Conservation (phyloP, 768 basidiomycete species). For the Leucocoprinus leucothites region DNA sequence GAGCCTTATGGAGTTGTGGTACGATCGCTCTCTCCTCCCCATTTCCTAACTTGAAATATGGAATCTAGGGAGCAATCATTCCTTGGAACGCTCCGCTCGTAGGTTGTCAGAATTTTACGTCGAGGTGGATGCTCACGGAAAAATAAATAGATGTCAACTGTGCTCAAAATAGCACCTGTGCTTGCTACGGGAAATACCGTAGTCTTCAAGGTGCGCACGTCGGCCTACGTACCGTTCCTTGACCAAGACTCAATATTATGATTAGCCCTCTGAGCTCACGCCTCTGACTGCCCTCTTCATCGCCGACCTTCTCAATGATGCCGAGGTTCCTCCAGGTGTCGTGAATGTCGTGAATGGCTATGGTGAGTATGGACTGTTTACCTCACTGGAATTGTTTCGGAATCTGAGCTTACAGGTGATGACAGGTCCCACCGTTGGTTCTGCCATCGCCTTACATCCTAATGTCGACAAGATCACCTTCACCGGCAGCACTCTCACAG, state of each 20-base stretch:
- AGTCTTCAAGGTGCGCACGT: background rate
- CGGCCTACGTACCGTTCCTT: no score
- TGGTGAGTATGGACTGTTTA: conserved; percentile 28
- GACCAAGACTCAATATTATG: background rate
- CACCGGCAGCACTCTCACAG: conserved; percentile 73
- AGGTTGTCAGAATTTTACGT: background rate
- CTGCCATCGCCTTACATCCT: conserved; percentile 66
- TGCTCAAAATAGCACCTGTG: conserved; percentile 65
- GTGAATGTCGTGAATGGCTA: conserved; percentile 71
- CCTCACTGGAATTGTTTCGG: no score
- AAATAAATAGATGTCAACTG: conserved; percentile 49
- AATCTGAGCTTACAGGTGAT: no score
- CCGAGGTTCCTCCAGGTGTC: conserved; percentile 75
- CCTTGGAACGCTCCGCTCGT: conserved; percentile 56
- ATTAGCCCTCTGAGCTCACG: conserved; percentile 65
- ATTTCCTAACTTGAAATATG: background rate
- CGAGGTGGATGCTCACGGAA: background rate
- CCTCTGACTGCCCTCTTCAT: conserved; percentile 61
- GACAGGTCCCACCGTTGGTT: conserved; percentile 54
- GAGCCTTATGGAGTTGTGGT: conserved; percentile 59
- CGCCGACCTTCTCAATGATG: conserved; percentile 55
- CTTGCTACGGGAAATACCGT: conserved; percentile 31
- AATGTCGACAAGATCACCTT: conserved; percentile 72
- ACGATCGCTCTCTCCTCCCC: conserved; percentile 5
- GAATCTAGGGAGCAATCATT: conserved; percentile 45